Evolutionary conservation across 495 filamentous ascomycete species (phyloP).

Genomic region (Neurospora tetrasperma): DNA sequence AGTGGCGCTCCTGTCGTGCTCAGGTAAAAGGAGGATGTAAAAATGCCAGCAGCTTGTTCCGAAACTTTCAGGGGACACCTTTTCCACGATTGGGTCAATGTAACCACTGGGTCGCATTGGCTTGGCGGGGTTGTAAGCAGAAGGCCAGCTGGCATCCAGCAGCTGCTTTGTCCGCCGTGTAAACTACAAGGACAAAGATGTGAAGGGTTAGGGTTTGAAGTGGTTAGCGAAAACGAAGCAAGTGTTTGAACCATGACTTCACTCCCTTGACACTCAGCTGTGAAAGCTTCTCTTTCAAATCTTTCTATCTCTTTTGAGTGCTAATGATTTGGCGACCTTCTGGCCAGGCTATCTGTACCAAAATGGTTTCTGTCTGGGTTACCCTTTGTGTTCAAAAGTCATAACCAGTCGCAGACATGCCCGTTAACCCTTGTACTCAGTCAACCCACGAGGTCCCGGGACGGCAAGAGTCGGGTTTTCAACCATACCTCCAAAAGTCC

Average conservation of each 20-base stretch:
- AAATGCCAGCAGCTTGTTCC: not conserved
- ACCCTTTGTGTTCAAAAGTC: not conserved
- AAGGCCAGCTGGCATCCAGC: not conserved
- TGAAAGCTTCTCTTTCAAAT: not conserved
- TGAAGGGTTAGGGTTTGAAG: not conserved
- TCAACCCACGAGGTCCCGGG: not conserved
- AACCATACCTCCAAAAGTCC: not conserved
- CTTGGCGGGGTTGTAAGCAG: not conserved
- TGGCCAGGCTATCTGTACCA: not conserved
- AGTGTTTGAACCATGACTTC: not conserved
- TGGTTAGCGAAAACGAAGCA: not conserved
- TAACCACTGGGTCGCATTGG: not conserved
- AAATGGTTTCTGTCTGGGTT: not conserved
- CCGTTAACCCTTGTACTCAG: not conserved
- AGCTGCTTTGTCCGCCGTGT: not conserved
- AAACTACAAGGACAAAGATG: not conserved
- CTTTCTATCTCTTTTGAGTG: not conserved
- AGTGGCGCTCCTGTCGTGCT: not conserved
- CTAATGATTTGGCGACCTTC: not conserved
- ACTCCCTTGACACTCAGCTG: not conserved
- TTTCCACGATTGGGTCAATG: not conserved
- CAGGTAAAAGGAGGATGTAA: not conserved
- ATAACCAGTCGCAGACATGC: not conserved
- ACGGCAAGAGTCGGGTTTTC: not conserved
- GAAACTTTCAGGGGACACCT: not conserved